Conservation (phyloP, 106 monocot species). For the Chionographis japonica region DNA sequence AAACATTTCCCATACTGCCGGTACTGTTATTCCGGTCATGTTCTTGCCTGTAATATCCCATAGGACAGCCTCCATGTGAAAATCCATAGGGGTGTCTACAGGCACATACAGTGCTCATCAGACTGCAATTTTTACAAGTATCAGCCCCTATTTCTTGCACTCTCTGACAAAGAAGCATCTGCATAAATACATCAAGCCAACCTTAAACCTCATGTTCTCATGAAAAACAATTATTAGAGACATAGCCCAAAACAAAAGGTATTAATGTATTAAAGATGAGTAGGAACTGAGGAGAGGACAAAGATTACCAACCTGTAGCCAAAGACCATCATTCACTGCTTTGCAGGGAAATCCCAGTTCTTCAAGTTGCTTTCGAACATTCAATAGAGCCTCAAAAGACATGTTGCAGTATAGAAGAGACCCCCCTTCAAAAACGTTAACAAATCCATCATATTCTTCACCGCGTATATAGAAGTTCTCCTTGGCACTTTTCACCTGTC, state of each 20-base stretch:
- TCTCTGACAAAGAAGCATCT: constrained; percentile 91
- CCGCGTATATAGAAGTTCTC: constrained; percentile 31
- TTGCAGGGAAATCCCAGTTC: constrained; percentile 98
- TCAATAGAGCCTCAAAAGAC: constrained; percentile 90
- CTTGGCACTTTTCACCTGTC: constrained; percentile 49
- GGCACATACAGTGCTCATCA: constrained; percentile 63
- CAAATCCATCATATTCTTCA: constrained; percentile 80
- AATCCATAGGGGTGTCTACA: constrained; percentile 77
- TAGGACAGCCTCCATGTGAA: constrained; percentile 40
- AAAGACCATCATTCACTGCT: constrained; percentile 97
- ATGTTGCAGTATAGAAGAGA: constrained; percentile 95
- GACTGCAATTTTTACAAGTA: constrained; percentile 87
- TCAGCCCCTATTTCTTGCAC: constrained; percentile 84
- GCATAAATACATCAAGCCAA: constrained; percentile 18
- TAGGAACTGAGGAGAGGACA: neutral
- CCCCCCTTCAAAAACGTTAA: constrained; percentile 87
- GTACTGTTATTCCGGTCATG: constrained; percentile 45
- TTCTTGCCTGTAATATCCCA: constrained; percentile 65
- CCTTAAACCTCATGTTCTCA: constrained; percentile 7
- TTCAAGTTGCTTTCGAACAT: constrained; percentile 88
- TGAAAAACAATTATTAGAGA: neutral
- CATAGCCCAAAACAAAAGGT: neutral
- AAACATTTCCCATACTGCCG: constrained; percentile 54
- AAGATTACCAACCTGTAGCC: constrained; percentile 72
- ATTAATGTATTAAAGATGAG: neutral